A percentile compares a stretch with the other conserved stretches of the same genome.
Conservation (phyloP, 1,284 basidiomycete species). For the Mycena sp. region DNA sequence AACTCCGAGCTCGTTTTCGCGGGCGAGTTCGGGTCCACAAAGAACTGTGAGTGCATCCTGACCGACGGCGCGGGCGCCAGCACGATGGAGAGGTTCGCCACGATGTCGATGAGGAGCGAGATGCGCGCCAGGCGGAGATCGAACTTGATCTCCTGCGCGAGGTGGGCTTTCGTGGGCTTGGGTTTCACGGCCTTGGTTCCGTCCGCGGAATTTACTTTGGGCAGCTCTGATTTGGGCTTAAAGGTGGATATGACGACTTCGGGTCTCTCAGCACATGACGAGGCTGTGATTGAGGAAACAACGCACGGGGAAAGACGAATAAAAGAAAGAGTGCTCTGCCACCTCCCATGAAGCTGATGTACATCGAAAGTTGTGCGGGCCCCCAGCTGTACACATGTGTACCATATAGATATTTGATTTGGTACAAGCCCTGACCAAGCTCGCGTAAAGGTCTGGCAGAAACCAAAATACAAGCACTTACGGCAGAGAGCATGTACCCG, state of each 20-base stretch:
- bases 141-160: slow-evolving; percentile 73
- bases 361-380: slow-evolving; percentile 57
- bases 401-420: slow-evolving; percentile 62
- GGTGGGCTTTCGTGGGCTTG: slow-evolving; percentile 55
- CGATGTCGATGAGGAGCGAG: slow-evolving; percentile 71
- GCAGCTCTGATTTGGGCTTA: slow-evolving; percentile 48
- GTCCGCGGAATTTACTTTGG: slow-evolving; percentile 42
- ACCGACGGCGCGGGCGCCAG: slow-evolving; percentile 57
- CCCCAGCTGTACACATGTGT: slow-evolving; percentile 60
- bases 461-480: slow-evolving; percentile 38
- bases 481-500: slow-evolving; percentile 58
- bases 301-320: slow-evolving; percentile 57
- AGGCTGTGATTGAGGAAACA: background rate
- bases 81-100: slow-evolving; percentile 68
- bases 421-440: slow-evolving; percentile 54
- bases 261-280: slow-evolving; percentile 14
- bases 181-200: slow-evolving; percentile 52
- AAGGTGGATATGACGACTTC: slow-evolving; percentile 54
- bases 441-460: slow-evolving; percentile 37
- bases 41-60: slow-evolving; percentile 30
- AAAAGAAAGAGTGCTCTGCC: slow-evolving; percentile 59
- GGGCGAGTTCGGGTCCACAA: background rate
- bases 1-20: slow-evolving; percentile 21
- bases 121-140: slow-evolving; percentile 68
- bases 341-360: slow-evolving; percentile 62